These are phyloP conservation scores for Starmerella asiatica DNA, from an alignment of 805 yeast species.

Conservation along the genomic window DNA sequence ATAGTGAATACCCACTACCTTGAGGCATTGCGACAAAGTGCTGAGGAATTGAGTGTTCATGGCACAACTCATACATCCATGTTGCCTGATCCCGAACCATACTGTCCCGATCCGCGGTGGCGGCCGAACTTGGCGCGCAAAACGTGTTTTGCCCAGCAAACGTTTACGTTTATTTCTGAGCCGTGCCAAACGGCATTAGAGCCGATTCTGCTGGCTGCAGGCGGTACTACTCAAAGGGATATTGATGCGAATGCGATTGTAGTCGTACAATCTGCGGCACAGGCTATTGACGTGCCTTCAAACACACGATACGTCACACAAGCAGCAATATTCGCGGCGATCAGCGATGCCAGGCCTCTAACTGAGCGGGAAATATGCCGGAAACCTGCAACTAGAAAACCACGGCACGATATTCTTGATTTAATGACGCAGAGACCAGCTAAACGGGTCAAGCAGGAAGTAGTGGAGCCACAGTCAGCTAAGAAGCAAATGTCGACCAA, in stretches of 20 bases:
- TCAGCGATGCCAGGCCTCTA: conserved; percentile 1
- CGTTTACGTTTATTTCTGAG: conserved; percentile 23
- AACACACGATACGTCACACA: background rate
- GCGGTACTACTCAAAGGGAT: too few relatives aligned
- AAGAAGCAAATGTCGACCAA: background rate
- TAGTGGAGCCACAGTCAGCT: background rate
- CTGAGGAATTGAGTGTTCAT: conserved; percentile 13
- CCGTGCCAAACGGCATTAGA: conserved; percentile 19
- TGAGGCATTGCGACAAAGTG: conserved; percentile 15
- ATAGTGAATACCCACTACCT: conserved; percentile 23
- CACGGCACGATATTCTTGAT: conserved; percentile 1
- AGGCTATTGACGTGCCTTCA: background rate
- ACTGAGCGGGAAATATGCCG: background rate
- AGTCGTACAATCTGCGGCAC: background rate
- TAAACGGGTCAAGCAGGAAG: background rate
- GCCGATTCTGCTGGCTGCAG: conserved; percentile 22
- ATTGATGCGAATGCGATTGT: background rate
- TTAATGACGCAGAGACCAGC: conserved; percentile 1
- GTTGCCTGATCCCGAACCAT: conserved; percentile 22
- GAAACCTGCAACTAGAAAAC: background rate
- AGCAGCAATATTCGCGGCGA: background rate
- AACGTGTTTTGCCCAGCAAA: conserved; percentile 19
- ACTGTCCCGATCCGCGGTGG: conserved; percentile 20
- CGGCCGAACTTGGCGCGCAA: conserved; percentile 21
- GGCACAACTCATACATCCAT: conserved; percentile 16